These are phyloP conservation scores for Apiospora hydei DNA, from an alignment of 2,329 filamentous ascomycete species.

Conservation along the genomic window DNA sequence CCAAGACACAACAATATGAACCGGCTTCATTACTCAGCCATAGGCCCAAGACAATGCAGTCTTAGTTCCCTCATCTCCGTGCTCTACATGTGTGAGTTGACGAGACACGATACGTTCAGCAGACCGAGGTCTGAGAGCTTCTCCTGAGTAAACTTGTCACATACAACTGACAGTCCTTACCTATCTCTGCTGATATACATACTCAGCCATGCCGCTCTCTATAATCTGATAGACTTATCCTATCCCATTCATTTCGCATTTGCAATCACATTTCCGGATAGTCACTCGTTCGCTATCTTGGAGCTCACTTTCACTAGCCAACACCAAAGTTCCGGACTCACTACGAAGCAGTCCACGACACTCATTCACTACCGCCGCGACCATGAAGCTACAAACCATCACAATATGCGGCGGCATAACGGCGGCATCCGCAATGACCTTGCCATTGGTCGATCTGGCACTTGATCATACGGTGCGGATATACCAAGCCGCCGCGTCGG, in stretches of 20 bases:
- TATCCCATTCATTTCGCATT: background rate
- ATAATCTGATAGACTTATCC: background rate
- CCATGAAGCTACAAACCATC: background rate
- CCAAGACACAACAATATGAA: background rate
- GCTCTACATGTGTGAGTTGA: background rate
- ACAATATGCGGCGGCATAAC: background rate
- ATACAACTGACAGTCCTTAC: background rate
- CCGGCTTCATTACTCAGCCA: background rate
- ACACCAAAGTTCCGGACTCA: conserved; percentile 1
- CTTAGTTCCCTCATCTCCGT: conserved; percentile 6
- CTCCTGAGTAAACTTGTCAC: background rate
- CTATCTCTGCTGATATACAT: background rate
- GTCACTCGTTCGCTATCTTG: background rate
- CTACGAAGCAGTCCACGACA: conserved; percentile 6
- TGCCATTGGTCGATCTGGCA: background rate
- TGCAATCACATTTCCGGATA: background rate
- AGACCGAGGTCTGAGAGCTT: conserved; percentile 9
- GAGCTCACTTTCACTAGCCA: background rate
- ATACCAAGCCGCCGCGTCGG: background rate
- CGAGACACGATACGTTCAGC: background rate
- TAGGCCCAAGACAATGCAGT: background rate
- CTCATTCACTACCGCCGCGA: background rate
- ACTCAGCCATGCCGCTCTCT: background rate
- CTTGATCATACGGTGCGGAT: background rate
- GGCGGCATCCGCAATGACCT: background rate